phyloP scores from a whole-genome alignment of 2,329 filamentous ascomycete genomes.

The Thielaviopsis musarum region DNA sequence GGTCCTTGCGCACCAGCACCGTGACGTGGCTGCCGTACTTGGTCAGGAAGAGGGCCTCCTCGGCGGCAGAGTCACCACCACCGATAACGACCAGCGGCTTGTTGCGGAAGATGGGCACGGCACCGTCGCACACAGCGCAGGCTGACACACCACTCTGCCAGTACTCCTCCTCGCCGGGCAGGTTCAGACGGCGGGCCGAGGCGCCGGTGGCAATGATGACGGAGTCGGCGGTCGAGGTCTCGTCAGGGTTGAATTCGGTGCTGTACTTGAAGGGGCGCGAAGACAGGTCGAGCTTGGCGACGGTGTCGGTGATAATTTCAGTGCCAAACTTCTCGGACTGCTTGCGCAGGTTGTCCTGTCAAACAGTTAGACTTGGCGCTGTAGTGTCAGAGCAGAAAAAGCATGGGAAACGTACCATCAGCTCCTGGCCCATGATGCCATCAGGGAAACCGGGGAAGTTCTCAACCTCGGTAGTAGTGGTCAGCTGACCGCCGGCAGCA shows the following conservation, averaged over 20 bases:
- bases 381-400: background rate
- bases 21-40: conserved; percentile 95
- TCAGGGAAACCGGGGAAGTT: conserved; percentile 94
- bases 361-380: background rate
- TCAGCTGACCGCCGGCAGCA: conserved; percentile 88
- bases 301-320: conserved; percentile 81
- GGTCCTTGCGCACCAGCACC: conserved; percentile 76
- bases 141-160: conserved; percentile 96
- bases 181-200: conserved; percentile 66
- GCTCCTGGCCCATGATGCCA: conserved; percentile 67
- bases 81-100: conserved; percentile 93
- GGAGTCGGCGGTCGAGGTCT: conserved; percentile 75
- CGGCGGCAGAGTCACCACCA: conserved; percentile 88
- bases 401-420: conserved; percentile 47
- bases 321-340: conserved; percentile 91
- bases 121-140: conserved; percentile 94
- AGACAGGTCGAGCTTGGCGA: conserved; percentile 73
- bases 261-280: conserved; percentile 80
- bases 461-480: conserved; percentile 95
- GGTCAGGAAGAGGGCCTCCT: conserved; percentile 92
- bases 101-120: conserved; percentile 91
- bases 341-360: conserved; percentile 68
- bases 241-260: conserved; percentile 72
- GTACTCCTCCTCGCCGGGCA: conserved; percentile 83
- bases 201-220: conserved; percentile 93